Evolutionary conservation across 2,329 filamentous ascomycete genomes (phyloP), one percentile per base, ranked within the genome.

Genomic region (Botryotinia narcissicola): DNA sequence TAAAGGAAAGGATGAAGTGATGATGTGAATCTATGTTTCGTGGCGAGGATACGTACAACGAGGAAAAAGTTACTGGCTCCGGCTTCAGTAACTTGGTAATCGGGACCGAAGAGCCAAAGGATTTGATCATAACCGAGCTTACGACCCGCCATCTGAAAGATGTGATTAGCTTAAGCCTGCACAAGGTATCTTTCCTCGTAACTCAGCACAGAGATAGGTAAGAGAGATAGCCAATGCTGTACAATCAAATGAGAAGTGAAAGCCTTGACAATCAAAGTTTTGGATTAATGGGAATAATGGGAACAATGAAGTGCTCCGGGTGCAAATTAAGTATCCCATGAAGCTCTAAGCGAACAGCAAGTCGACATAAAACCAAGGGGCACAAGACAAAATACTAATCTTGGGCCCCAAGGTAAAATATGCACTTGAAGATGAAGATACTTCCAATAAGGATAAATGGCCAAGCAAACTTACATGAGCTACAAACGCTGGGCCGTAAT

Each of bases 31-130:
- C 4, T 29, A 54, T 29, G 51, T 3, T 54, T 54, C n/a, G 51
- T 54, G 6, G 10, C n/a, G 25, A n/a, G 7, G n/a, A 29, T 32
- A 57, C 64, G 35, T 68, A 68, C 64, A 25, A 97, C 85, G 16
- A 97, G 86, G 80, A 97, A 97, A 84, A 97, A 97, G 83, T 98
- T 98, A 79, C 90, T 93, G 22, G 94, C 95, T 12, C 95, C 95
- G 1, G 95, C 95, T 85, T 98, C 95, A 4, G 95, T 98, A 76
- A 75, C 75, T 63, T 78, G 75, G 77, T 94, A 87, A 57, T 88
- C 83, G 16, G 74, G 46, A 1, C 94, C 94, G 80, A 97, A 96
- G 69, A 98, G 87, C 95, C 95, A 98, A 22, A 98, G 87, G 73
- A 97, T 92, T 86, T 98, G 95, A 80, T 95, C 89, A 83, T 90